phyloP scores from a whole-genome alignment of 2,329 filamentous ascomycete genomes.

The Pseudopithomyces maydicus region DNA sequence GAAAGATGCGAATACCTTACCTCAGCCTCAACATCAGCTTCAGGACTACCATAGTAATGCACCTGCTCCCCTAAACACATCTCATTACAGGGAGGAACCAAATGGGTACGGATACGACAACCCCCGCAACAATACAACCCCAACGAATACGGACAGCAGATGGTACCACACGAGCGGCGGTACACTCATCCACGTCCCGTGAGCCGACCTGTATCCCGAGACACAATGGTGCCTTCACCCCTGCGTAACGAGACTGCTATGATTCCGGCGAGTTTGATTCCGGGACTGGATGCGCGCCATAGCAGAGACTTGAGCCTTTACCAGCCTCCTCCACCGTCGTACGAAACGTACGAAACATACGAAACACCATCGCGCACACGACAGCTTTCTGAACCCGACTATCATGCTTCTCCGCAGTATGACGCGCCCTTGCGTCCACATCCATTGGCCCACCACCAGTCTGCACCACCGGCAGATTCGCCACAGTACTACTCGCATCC shows the following conservation, averaged over 20 bases:
- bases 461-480: constrained; percentile 24
- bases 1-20: constrained; percentile 37
- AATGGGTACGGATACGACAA: constrained; percentile 26
- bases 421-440: constrained; percentile 34
- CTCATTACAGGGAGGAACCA: constrained; percentile 34
- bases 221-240: constrained; percentile 39
- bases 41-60: constrained; percentile 33
- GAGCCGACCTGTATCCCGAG: constrained; percentile 41
- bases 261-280: constrained; percentile 37
- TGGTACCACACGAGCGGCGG: constrained; percentile 34
- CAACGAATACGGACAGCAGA: constrained; percentile 28
- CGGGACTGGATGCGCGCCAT: constrained; percentile 35
- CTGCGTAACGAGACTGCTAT: constrained; percentile 34
- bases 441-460: constrained; percentile 34
- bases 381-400: constrained; percentile 43
- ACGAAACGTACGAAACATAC: constrained; percentile 18
- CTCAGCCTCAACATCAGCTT: constrained; percentile 30
- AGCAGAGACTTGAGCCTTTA: constrained; percentile 28
- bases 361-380: constrained; percentile 28
- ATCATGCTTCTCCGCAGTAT: constrained; percentile 38
- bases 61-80: constrained; percentile 40
- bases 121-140: constrained; percentile 31
- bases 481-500: constrained; percentile 54
- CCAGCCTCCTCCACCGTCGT: constrained; percentile 24
- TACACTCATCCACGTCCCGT: constrained; percentile 35